Evolutionary conservation across 805 yeast genomes (phyloP), one percentile per base, ranked within the genome.

Genomic region (Zygoascus biomembranicola): DNA sequence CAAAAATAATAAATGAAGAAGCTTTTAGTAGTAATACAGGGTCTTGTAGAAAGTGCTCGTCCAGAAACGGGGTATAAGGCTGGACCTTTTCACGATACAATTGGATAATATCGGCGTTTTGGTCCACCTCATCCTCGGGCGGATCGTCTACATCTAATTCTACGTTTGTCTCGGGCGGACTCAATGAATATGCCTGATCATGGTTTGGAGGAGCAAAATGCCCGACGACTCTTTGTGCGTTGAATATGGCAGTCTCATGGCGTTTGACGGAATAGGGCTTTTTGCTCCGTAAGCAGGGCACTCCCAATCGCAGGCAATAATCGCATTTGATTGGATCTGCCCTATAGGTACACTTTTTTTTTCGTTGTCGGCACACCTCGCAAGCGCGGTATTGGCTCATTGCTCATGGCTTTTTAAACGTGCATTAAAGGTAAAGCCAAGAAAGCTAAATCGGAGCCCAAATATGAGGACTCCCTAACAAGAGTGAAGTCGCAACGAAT

Each of bases 361-460:
- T 53, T 18, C 55, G 50, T n/a, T 53, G 42, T 32, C 55, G 28
- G 32, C 55, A 53, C 32, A 48, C 41, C 9, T 53, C 55, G 39
- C 55, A 53, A 10, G 55, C 43, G 32, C 46, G 42, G 49, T 45
- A 28, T 42, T 42, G 39, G 39, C 39, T 35, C 39, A 35, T 35
- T 23, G 28, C 28, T 23, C 28, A 23, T 23, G 28, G 28, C 28
- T 23, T 23, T 23, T 23, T 23, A 23, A 23, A 23, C 28, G 28
- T 23, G 28, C 28, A 23, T 23, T 4, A 23, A 23, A 23, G 28
- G 28, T 23, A 23, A 23, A 23, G 28, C 28, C 28, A 23, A 23
- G 28, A n/a, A n/a, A n/a, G n/a, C n/a, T n/a, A n/a, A n/a, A n/a
- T n/a, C n/a, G n/a, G n/a, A n/a, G n/a, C n/a, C n/a, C n/a, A n/a